Conservation (phyloP, 345 rosid species). For the Brassica napus region DNA sequence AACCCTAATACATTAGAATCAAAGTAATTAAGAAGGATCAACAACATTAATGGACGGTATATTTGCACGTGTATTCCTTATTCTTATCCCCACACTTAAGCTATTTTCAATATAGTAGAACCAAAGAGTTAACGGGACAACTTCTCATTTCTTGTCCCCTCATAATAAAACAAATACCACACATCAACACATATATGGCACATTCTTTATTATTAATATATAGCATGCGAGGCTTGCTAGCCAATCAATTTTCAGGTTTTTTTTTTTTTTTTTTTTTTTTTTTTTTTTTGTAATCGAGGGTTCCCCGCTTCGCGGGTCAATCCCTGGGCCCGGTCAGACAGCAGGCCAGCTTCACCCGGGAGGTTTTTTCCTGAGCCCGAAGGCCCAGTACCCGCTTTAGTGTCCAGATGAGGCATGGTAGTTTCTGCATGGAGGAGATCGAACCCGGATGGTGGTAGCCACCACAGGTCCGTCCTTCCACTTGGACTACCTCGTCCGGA, state of each 20-base stretch:
- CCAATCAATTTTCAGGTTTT: neutral
- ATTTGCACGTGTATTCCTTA: conserved; percentile 39
- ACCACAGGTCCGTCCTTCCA: no score
- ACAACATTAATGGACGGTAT: conserved; percentile 20
- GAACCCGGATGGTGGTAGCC: no score
- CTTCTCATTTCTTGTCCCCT: conserved; percentile 30
- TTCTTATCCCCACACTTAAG: conserved; percentile 8
- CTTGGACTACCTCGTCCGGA: no score
- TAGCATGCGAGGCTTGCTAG: neutral
- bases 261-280: no score
- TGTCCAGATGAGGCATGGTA: no score
- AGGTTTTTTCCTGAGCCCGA: no score
- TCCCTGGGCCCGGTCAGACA: no score
- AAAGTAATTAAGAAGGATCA: conserved; percentile 12
- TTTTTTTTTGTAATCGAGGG: no score
- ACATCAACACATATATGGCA: neutral
- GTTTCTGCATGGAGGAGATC: no score
- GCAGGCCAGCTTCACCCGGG: no score
- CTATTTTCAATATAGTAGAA: neutral
- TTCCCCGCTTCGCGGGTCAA: no score
- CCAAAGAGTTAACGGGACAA: conserved; percentile 31
- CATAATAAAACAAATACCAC: conserved; percentile 25
- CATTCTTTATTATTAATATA: conserved; percentile 13
- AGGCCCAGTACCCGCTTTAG: no score
- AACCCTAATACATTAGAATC: conserved; percentile 14